Evolutionary conservation across 345 rosid species (phyloP), one percentile per base, ranked within the genome.

Genomic region (Salix purpurea): DNA sequence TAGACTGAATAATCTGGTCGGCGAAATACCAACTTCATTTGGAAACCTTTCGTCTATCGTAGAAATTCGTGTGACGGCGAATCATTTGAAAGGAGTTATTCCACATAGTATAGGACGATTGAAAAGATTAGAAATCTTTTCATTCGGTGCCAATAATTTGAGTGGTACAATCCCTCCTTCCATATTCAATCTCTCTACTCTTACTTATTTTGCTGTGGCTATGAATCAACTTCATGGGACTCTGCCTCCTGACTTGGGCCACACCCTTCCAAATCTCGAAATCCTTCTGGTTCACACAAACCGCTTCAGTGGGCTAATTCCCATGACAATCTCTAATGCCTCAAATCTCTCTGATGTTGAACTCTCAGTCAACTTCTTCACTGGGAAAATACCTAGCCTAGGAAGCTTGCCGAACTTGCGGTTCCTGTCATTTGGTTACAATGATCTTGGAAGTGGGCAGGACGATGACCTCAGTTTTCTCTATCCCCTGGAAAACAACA

Each of bases 21-120:
- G 88, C 7, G 14, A 67, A 5, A 39, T 10, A 39, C 42, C 42
- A 39, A 0, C 42, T 39, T 39, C 42, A 39, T 39, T 39, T 10
- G 42, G 74, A 1, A 85, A 85, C 32, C 78, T 83, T 12, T 78
- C 81, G 1, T 28, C 73, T 4, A 11, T 74, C 10, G 28, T 54
- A 4, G 15, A 2, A 0, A n/a, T n/a, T 30, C 30, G 19, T n/a
- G 62, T 30, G 7, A 0, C 0, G 1, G 0, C 0, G 21, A 56
- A 72, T 7, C 12, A 52, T 9, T 37, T 72, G 13, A 16, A 72
- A 12, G 67, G 75, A 21, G 14, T 30, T 0, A 76, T 85, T 66
- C 88, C 88, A 4, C 58, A 21, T 7, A 65, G 77, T 36, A 34
- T 85, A 48, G 85, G 85, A 26, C 23, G 42, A 24, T 13, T 77